Evolutionary conservation across 306 rosid genomes (phyloP), one percentile per base, ranked within the genome.

Genomic region (Alnus rubra): DNA sequence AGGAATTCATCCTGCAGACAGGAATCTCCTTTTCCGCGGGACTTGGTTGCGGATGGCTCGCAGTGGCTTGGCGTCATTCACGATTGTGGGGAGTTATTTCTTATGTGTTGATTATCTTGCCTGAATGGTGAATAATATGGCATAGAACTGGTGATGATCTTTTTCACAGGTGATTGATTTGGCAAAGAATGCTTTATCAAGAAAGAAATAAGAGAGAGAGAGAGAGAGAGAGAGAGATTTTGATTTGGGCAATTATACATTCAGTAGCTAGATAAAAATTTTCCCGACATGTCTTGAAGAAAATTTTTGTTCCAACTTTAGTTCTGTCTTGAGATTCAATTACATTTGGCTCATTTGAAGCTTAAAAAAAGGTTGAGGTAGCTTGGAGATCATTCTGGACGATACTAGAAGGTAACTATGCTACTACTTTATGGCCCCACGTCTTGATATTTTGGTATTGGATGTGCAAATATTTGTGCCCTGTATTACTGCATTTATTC

Each of bases 1-100:
- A 4, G 93, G 97, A 69, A 92, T 92, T 76, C 97, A 92, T 80
- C 98, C 97, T 19, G 80, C 91, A 23, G 97, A 94, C 78, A 88
- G 94, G 80, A 87, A 76, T 72, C 75, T 90, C 82, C 80, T 94
- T 81, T 89, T 75, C 80, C 92, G 84, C 4, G 94, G 98, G 69
- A 56, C 90, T 56, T 87, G 90, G 63, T 80, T 82, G 79, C 91
- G 97, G 82, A 87, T 94, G 92, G 89, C 97, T 79, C 87, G 89
- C 52, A 79, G 92, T 83, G 97, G 95, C 52, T 3, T 92, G 65
- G 91, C 93, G 31, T 94, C 98, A 3, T 88, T 89, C 52, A 11
- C 89, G 68, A 81, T 89, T 48, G 92, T 92, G 54, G 93, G 94
- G 78, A 81, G 91, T 80, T 94, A 92, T 82, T 92, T 88, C 77